Base-by-base conservation (phyloP, 768 basidiomycete genomes). In the Strobilomyces confusus region DNA sequence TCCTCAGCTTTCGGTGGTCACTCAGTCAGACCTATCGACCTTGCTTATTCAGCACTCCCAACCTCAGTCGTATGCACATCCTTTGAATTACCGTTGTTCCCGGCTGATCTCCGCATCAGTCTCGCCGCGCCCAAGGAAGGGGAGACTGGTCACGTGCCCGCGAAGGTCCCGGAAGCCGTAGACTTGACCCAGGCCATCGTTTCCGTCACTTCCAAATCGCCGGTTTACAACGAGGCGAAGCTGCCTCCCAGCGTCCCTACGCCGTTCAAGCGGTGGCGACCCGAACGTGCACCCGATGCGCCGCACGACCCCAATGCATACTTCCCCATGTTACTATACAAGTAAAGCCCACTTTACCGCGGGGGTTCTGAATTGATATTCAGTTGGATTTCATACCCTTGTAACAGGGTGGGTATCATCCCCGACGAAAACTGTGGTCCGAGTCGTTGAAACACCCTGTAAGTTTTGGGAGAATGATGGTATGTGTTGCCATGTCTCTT, bases 1-100 rank as follows among this genome's bases (percentile, higher is more conserved):
- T 71, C 92, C 94, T n/a, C 90, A 87, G 60, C 84, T 93, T 26
- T 94, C 92, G 3, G 84, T 92, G 19, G 78, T 98, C 54, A 90
- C 91, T 5, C 94, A 98, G 73, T 66, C 80, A 6, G 86, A 94
- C 62, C 75, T 97, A 23, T 86, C 94, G 1, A 73, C 80, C 23
- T 72, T 98, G 56, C 79, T 98, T 42, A 82, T 95, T 55, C 83
- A 93, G 51, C 89, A 92, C 54, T 87, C 90, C 7, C 73, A 76
- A 50, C 65, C 75, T 26, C 78, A 75, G 67, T 73, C 80, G 90
- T 92, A 75, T 59, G 89, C 78, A 22, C 45, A 40, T 43, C 26
- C 32, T 20, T 49, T 32, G 48, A 44, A 36, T 40, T 26, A 19
- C 1, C 48, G 20, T 44, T 40, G 30, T 47, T 30, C 54, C 15